Conservation (phyloP, 257 asterid species). For the Przewalskia tangutica region DNA sequence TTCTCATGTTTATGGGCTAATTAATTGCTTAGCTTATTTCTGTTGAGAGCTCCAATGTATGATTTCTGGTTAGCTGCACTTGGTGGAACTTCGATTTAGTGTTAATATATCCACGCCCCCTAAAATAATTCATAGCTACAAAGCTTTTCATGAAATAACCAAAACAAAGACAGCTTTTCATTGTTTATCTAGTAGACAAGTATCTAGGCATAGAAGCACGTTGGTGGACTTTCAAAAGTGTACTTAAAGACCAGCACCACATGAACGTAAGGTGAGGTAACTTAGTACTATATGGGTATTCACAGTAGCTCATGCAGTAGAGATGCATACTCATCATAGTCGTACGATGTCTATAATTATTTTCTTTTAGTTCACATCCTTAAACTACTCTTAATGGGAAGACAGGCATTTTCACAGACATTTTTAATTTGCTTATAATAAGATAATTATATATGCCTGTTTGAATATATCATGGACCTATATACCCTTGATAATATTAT, state of each 20-base stretch:
- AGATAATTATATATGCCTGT: neutral
- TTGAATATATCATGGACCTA: neutral
- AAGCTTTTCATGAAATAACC: neutral
- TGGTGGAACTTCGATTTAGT: neutral
- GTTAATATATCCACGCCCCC: neutral
- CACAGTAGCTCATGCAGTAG: neutral
- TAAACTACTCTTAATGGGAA: neutral
- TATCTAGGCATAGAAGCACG: neutral
- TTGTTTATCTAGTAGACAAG: neutral
- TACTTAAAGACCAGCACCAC: neutral
- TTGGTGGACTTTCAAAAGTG: neutral
- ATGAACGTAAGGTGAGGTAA: neutral
- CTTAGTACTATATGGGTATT: no score
- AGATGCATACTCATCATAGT: neutral
- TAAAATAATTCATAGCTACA: neutral
- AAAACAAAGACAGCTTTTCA: neutral
- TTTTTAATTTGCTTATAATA: neutral
- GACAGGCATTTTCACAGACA: neutral
- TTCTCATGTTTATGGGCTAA: neutral
- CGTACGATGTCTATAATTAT: neutral
- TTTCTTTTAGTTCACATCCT: neutral
- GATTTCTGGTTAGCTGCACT: neutral
- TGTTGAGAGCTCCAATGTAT: neutral
- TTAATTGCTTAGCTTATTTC: neutral
- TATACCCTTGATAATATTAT: neutral